Evolutionary conservation across 805 yeast species (phyloP).

Genomic region (Zygotorulaspora danielsina): DNA sequence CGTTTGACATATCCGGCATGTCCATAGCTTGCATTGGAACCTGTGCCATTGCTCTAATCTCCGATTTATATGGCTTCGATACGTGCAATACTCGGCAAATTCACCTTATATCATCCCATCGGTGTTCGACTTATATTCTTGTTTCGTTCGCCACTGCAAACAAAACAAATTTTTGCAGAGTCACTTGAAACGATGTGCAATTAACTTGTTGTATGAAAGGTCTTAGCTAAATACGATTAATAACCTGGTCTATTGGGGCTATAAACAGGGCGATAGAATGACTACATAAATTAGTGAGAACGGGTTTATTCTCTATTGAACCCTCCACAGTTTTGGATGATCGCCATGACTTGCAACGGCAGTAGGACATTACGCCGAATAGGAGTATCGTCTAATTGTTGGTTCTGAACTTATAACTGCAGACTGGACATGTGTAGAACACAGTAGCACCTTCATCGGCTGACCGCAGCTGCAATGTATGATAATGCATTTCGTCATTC

Average conservation of each 20-base stretch:
- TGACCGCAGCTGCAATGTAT: constrained; percentile 90
- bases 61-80: too few relatives aligned
- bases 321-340: too few relatives aligned
- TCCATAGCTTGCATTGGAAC: constrained; percentile 37
- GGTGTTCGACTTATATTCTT: too few relatives aligned
- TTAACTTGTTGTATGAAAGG: background rate
- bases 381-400: constrained; percentile 78
- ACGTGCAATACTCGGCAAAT: too few relatives aligned
- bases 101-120: too few relatives aligned
- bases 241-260: too few relatives aligned
- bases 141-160: constrained; percentile 3
- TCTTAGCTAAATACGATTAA: background rate
- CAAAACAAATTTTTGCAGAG: constrained; percentile 4
- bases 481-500: constrained; percentile 96
- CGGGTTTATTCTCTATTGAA: too few relatives aligned
- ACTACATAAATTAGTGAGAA: too few relatives aligned
- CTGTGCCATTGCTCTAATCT: constrained; percentile 35
- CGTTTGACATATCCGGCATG: constrained; percentile 92
- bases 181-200: constrained; percentile 5
- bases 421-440: constrained; percentile 89
- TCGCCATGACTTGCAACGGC: too few relatives aligned
- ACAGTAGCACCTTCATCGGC: constrained; percentile 99
- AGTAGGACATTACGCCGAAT: too few relatives aligned
- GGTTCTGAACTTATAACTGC: constrained; percentile 92
- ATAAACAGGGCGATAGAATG: too few relatives aligned